A percentile compares a stretch with the other conserved stretches of the same genome.
Conservation (phyloP, 129 eudicot genomes). For the Heracleum sosnowskyi region DNA sequence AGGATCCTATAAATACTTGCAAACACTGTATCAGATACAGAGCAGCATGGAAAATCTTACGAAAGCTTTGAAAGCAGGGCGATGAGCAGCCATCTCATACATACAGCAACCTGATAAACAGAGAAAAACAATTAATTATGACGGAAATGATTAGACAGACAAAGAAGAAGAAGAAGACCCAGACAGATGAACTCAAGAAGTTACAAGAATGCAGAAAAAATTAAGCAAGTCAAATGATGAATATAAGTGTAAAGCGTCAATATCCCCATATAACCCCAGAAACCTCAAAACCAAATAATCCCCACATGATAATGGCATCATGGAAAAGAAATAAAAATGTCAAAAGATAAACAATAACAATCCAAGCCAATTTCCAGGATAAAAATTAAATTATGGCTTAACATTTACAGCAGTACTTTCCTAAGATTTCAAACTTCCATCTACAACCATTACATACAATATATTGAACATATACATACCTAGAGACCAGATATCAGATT, state of each 20-base stretch:
- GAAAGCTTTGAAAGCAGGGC: slow-evolving; percentile 97
- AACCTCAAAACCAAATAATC: not conserved
- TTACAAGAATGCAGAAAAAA: too few species aligned
- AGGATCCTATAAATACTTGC: too few species aligned
- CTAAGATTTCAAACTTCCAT: slow-evolving; percentile 8
- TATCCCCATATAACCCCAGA: not conserved
- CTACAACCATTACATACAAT: not conserved
- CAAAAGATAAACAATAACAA: not conserved
- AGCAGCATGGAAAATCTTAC: too few species aligned
- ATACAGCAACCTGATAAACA: slow-evolving; percentile 76
- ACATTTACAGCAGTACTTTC: not conserved
- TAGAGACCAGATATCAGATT: slow-evolving; percentile 96
- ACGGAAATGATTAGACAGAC: not conserved
- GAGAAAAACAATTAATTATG: slow-evolving; percentile 1
- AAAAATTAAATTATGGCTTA: not conserved
- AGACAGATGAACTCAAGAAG: too few species aligned
- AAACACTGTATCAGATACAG: too few species aligned
- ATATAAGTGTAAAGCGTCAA: not conserved
- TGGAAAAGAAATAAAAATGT: not conserved
- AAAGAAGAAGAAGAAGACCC: slow-evolving; percentile 3
- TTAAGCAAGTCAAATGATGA: not conserved
- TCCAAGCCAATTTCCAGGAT: not conserved
- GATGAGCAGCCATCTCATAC: slow-evolving; percentile 99
- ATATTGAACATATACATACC: slow-evolving; percentile 41
- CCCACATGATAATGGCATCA: not conserved